Evolutionary conservation across 2,329 filamentous ascomycete genomes (phyloP), one percentile per base, ranked within the genome.

Genomic region (Davidsoniella australis): DNA sequence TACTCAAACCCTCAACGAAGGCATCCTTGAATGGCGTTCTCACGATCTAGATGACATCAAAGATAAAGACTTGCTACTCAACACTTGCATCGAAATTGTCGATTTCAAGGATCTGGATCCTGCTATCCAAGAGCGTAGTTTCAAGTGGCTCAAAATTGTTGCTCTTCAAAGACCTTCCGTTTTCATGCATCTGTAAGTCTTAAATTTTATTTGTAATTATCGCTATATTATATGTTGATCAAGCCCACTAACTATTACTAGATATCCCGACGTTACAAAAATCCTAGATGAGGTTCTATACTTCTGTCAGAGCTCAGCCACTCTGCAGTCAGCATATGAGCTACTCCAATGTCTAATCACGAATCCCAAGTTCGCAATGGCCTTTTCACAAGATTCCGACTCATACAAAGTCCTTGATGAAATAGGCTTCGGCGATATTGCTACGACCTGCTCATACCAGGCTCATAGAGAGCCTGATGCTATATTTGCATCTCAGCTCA

Each of bases 101-200:
- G 79, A 83, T 58, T 82, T 83, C 57, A 71, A 74, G 50, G 73
- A 73, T 51, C 63, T 81, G 6, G 78, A 82, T 51, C 77, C 82
- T 50, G 65, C 66, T 1, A 68, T 78, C 16, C 78, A 82, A 58
- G 70, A 72, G 41, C 68, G 75, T 12, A 73, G 68, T 14, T 62
- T 83, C 2, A 58, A 65, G 14, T 80, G 78, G 75, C 66, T 83
- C 36, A 75, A 73, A 47, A 66, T 71, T 45, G 61, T 82, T 24
- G 76, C 76, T 2, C 57, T 59, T 8, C 66, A 66, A 17, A 66
- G 78, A 18, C 75, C 77, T 2, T 62, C 66, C 6, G 76, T 82
- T 7, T 66, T 80, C 20, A 56, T 73, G 41, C 68, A 75, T 52
- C 58, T 83, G 73, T 80, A 61, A 67, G 73, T 66, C 20, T 23